Base-by-base conservation (phyloP, 2,329 filamentous ascomycete species). In the Ophiocordyceps camponoti-floridani region DNA sequence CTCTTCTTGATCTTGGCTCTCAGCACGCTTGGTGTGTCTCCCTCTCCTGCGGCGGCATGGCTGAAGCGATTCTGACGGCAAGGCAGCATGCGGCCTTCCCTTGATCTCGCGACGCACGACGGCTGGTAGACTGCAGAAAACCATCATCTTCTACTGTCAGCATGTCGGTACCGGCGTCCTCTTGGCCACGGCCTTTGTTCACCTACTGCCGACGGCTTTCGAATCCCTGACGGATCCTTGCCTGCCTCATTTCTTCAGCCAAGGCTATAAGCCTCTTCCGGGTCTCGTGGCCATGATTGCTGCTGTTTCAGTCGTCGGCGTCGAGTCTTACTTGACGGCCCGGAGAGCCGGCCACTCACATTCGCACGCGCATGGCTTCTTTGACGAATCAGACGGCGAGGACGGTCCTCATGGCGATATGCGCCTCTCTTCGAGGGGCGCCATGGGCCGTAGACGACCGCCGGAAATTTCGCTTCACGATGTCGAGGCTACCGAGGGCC, bases 291-390 rank as follows among this genome's bases (percentile, higher is more conserved):
- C 84, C 46, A 89, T 94, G 83, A 61, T 79, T 10, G 79, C 83
- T 11, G 83, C 85, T n/a, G 70, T 94, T 47, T 66, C 83, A 4
- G 87, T 95, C 3, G 84, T 94, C 7, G 75, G 77, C 2, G 73
- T 95, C 44, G 89, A 96, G 61, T 94, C 91, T 64, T 86, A 87
- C 58, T 79, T 96, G 52, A 87, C 86, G 0, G 82, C 80, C 2
- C 64, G 75, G 45, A 77, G 77, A 40, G 77, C 76, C 2, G 68
- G 73, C 1, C 77, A 77, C 53, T 73, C 72, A 1, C 73, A 79
- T 53, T 69, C 72, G 1, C 75, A 79, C 50, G 59, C 65, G 30
- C 66, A 65, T 45, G 56, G 56, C 11, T 60, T 61, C 31, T 73
- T 68, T 59, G 72, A 72, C 31, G 66, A 68, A 27, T 63, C 62